Evolutionary conservation across 2,329 filamentous ascomycete species (phyloP).

Genomic region (Aspergillus fischeri): DNA sequence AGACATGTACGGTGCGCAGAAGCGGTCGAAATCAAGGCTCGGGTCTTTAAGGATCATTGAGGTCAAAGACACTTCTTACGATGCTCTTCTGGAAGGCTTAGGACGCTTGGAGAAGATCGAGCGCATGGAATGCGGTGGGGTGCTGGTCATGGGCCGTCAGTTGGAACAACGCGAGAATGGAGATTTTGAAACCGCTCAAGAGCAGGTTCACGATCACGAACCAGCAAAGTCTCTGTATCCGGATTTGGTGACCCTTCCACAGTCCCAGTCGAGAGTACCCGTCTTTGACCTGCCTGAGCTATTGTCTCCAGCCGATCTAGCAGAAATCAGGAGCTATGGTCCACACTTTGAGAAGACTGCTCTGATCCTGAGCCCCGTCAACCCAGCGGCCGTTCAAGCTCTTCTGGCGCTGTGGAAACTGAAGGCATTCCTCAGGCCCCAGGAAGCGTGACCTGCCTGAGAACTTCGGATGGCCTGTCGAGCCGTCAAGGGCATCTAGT

Average conservation of each 20-base stretch:
- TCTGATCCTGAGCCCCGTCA: slow-evolving; percentile 34
- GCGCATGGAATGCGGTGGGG: slow-evolving; percentile 28
- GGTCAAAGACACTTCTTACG: slow-evolving; percentile 14
- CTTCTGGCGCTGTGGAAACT: slow-evolving; percentile 39
- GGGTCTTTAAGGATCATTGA: slow-evolving; percentile 27
- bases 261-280: slow-evolving; percentile 28
- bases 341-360: slow-evolving; percentile 29
- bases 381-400: slow-evolving; percentile 23
- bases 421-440: slow-evolving; percentile 24
- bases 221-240: slow-evolving; percentile 10
- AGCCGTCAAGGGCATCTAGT: not conserved
- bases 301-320: slow-evolving; percentile 27
- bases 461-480: not conserved
- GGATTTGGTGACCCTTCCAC: slow-evolving; percentile 28
- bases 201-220: not conserved
- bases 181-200: not conserved
- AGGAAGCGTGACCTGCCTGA: not conserved
- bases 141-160: slow-evolving; percentile 23
- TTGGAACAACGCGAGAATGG: not conserved
- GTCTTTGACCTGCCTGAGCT: slow-evolving; percentile 35
- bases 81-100: slow-evolving; percentile 19
- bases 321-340: slow-evolving; percentile 23
- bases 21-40: slow-evolving; percentile 13
- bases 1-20: slow-evolving; percentile 23
- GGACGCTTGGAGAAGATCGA: slow-evolving; percentile 18